Conservation (phyloP, 2,329 filamentous ascomycete species). For the Ophiostoma australiae region DNA sequence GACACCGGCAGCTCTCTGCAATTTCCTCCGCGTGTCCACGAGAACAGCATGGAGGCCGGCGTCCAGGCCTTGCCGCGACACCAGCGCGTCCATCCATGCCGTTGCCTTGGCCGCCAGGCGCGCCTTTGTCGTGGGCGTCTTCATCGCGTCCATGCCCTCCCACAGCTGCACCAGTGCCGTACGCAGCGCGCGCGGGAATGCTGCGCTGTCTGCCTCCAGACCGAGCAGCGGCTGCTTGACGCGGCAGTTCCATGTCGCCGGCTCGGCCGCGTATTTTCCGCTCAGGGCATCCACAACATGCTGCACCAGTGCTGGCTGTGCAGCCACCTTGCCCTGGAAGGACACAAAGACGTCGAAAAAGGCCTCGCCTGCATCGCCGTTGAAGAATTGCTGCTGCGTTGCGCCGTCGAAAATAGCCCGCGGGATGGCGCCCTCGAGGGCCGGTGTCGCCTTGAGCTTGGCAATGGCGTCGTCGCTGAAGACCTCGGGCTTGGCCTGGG, state of each 20-base stretch:
- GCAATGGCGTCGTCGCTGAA: conserved; percentile 40
- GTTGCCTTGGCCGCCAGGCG: conserved; percentile 46
- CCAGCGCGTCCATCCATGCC: conserved; percentile 51
- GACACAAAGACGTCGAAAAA: conserved; percentile 77
- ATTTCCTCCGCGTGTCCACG: conserved; percentile 44
- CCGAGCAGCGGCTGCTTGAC: conserved; percentile 67
- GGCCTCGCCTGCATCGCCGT: conserved; percentile 58
- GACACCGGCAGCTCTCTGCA: conserved; percentile 31
- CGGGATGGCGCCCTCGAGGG: conserved; percentile 87
- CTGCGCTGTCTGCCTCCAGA: conserved; percentile 56
- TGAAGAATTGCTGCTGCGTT: conserved; percentile 69
- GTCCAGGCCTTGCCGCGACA: conserved; percentile 49
- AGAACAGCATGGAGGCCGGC: conserved; percentile 52
- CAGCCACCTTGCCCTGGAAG: conserved; percentile 60
- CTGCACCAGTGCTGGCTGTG: conserved; percentile 61
- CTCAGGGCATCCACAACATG: conserved; percentile 67
- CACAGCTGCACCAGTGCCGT: conserved; percentile 60
- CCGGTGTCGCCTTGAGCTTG: conserved; percentile 66
- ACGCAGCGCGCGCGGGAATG: conserved; percentile 68
- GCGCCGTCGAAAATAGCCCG: conserved; percentile 86
- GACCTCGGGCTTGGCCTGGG: conserved; percentile 37
- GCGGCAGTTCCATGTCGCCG: conserved; percentile 64
- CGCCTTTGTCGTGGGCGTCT: conserved; percentile 42
- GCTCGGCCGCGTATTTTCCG: conserved; percentile 53
- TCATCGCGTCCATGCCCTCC: conserved; percentile 37